Percentiles rank a stretch among this genome's conserved stretches.
Evolutionary conservation across 176 grass and related monocot species (phyloP).

Genomic region (Pharus latifolius): DNA sequence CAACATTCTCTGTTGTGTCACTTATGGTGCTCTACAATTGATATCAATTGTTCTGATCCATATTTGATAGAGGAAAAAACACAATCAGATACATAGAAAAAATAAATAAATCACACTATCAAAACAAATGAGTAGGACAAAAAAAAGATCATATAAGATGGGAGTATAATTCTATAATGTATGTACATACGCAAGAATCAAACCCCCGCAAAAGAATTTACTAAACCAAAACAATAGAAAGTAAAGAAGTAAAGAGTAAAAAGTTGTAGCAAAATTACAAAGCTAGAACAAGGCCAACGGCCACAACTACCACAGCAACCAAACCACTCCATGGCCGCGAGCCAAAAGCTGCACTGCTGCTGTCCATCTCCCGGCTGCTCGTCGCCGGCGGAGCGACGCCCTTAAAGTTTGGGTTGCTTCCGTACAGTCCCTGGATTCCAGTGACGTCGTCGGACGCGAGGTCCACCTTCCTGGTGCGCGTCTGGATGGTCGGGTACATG

Average conservation of each 20-base stretch:
- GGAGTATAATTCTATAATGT: background rate
- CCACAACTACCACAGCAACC: background rate
- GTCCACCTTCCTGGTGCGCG: constrained; percentile 57
- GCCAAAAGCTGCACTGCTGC: background rate
- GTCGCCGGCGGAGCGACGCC: constrained; percentile 24
- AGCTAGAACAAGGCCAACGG: background rate
- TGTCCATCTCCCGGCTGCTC: constrained; percentile 55
- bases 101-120: too few relatives aligned
- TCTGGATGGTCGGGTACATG: constrained; percentile 75
- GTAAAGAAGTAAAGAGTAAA: background rate
- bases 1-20: too few relatives aligned
- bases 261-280: background rate
- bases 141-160: too few relatives aligned
- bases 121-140: too few relatives aligned
- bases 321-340: background rate
- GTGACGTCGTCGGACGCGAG: constrained; percentile 55
- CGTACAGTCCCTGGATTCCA: constrained; percentile 69
- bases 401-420: constrained; percentile 63
- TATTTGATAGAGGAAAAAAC: too few relatives aligned
- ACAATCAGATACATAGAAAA: too few relatives aligned
- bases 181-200: constrained; percentile 1
- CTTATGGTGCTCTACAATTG: too few relatives aligned
- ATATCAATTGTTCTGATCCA: too few relatives aligned
- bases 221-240: too few relatives aligned
- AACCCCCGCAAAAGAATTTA: too few relatives aligned